A percentile compares a stretch with the other conserved stretches of the same genome.
These are phyloP conservation scores for Chloromonas sp. DNA, from an alignment of 163 green algal genomes.

Conservation along the genomic window DNA sequence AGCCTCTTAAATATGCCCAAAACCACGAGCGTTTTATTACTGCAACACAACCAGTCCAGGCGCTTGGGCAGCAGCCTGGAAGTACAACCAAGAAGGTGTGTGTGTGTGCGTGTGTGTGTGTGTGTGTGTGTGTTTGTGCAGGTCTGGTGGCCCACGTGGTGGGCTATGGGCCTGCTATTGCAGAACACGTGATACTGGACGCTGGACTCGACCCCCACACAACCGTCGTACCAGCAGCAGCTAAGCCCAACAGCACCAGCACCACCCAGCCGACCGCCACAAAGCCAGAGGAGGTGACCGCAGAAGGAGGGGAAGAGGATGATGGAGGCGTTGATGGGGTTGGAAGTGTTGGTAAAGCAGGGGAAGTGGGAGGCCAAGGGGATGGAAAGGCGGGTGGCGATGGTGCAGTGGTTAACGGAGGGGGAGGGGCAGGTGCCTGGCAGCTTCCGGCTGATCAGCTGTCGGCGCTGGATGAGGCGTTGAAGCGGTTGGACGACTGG, in stretches of 20 bases:
- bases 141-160: slow-evolving; percentile 36
- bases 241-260: background rate
- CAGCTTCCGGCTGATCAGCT: slow-evolving; percentile 26
- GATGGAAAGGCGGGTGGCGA: background rate
- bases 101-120: background rate
- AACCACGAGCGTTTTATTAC: too few species aligned
- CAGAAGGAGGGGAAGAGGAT: background rate
- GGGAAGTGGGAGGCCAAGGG: background rate
- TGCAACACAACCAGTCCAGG: too few species aligned
- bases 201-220: slow-evolving; percentile 55
- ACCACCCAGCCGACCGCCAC: background rate
- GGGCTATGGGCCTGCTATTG: slow-evolving; percentile 75
- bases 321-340: background rate
- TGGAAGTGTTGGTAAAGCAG: background rate
- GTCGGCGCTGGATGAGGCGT: slow-evolving; percentile 36
- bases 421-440: background rate
- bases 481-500: slow-evolving; percentile 62
- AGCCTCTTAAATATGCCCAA: too few species aligned
- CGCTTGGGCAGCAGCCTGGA: too few species aligned
- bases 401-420: background rate
- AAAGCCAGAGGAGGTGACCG: background rate
- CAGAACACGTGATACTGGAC: slow-evolving; percentile 70
- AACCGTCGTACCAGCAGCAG: background rate
- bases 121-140: slow-evolving; percentile 4
- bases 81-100: too few species aligned